Evolutionary conservation across 2,329 filamentous ascomycete species (phyloP), one percentile per base, ranked within the genome.

Genomic region (Talaromyces rugulosus): DNA sequence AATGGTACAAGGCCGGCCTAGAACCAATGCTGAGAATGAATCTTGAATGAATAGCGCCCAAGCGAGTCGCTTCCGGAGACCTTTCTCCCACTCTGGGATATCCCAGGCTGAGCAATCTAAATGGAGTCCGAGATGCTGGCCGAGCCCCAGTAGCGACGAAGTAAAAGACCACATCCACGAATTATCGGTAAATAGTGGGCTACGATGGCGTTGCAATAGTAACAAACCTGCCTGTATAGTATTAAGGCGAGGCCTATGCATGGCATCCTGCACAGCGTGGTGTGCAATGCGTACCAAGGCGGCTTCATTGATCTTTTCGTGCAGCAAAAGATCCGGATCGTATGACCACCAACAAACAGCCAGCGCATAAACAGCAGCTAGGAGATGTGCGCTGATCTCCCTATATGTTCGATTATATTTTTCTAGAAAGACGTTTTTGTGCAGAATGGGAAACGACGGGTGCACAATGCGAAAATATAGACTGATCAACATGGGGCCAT

Each of bases 331-430:
- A 56, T 70, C 67, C 1, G 66, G 62, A 60, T 80, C 76, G 30
- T 74, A 95, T 68, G 89, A 84, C 91, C 90, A 94, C 89, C 90
- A 94, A 72, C 91, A 90, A 68, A 93, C 84, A 30, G 91, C 90
- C 11, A 95, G 78, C 31, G 94, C 85, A 70, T 94, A 74, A 7
- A 96, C 87, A 59, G 90, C 90, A 34, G 90, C 90, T 16, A 96
- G 81, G 30, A 95, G 79, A 11, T 89, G 85, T 1, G 91, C 90
- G 14, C 90, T 88, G 70, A 94, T 90, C 67, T 90, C 87, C 59
- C 85, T 84, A 68, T 90, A 86, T 50, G 87, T 87, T 67, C 87
- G 84, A 56, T 87, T 85, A 77, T 93, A 91, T 70, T 90, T 89
- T 73, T 93, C 89, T 65, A 90, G 80, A 67, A 94, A 94, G 61